Base-by-base conservation (phyloP, 1,284 basidiomycete genomes). In the Ceratobasidium papillatum region DNA sequence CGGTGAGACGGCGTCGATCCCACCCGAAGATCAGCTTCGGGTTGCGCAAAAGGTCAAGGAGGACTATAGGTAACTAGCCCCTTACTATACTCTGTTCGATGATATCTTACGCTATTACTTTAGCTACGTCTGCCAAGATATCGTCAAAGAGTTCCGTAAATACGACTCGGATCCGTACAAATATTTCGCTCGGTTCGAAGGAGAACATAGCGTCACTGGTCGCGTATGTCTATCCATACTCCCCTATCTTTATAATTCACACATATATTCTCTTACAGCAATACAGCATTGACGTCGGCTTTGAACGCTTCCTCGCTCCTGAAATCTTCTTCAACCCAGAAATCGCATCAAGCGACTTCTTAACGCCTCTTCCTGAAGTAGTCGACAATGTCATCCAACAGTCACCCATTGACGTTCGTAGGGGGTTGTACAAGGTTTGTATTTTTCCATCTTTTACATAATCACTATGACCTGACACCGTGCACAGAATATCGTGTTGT, bases 291-390 rank as follows among this genome's bases (percentile, higher is more conserved):
- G 97, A 99, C 80, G 90, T 99, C 75, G 98, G 98, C 25, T 99
- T 99, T 84, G 98, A 99, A 83, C 94, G 98, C 45, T 99, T 99
- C 89, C 90, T 99, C 49, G 97, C 97, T 0, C 96, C 98, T 3
- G 98, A 99, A 82, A 98, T 99, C 81, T 99, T 99, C 86, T 99
- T 99, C 89, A 99, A 99, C 84, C 98, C 98, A 12, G 98, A 99
- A 82, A 98, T 99, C 79, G 95, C 94, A 82, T 97, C 94, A 0
- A 98, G 95, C 59, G 98, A 99, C 83, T 99, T 99, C 87, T 84
- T 99, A 76, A 99, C 97, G 1, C 98, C 98, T 3, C 87, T 99
- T 2, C 96, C 98, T 0, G 91, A 98, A 78, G 95, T 99, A 52
- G 98, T 99, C 74, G 98, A 99, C 80, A 90, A 90, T 74, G 97